Percentiles rank a stretch among this genome's conserved stretches.
These are phyloP conservation scores for Fusarium buharicum DNA, from an alignment of 2,329 filamentous ascomycete genomes.

Conservation along the genomic window DNA sequence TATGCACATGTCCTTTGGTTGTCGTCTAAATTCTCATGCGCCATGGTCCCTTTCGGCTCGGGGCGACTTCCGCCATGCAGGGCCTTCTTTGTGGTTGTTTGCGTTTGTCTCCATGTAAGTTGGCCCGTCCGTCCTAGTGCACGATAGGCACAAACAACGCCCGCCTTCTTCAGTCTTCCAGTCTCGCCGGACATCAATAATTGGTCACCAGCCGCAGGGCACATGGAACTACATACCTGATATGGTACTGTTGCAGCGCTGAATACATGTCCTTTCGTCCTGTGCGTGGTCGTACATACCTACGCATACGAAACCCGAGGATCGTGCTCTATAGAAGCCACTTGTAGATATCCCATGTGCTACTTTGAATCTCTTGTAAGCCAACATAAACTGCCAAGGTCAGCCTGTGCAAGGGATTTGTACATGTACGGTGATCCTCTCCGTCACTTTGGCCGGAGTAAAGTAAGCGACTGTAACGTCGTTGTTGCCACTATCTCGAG, in stretches of 20 bases:
- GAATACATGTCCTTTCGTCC: not conserved
- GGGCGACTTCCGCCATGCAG: conserved; percentile 23
- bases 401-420: not conserved
- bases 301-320: not conserved
- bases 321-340: not conserved
- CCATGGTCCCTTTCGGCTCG: conserved; percentile 29
- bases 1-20: conserved; percentile 6
- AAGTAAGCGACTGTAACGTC: conserved; percentile 25
- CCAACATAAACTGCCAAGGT: conserved; percentile 7
- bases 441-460: conserved; percentile 5
- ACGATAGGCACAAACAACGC: conserved; percentile 17
- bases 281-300: not conserved
- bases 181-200: conserved; percentile 14
- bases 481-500: conserved; percentile 28
- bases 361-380: conserved; percentile 12
- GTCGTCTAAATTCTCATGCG: conserved; percentile 6
- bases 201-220: conserved; percentile 13
- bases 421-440: not conserved
- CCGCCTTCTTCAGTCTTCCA: conserved; percentile 9
- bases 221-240: not conserved
- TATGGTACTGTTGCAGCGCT: not conserved
- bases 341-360: not conserved
- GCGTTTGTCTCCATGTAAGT: not conserved
- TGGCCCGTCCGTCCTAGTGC: not conserved
- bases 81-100: conserved; percentile 1